Conservation (phyloP, 805 yeast genomes). For the Cyberlindnera japonica region DNA sequence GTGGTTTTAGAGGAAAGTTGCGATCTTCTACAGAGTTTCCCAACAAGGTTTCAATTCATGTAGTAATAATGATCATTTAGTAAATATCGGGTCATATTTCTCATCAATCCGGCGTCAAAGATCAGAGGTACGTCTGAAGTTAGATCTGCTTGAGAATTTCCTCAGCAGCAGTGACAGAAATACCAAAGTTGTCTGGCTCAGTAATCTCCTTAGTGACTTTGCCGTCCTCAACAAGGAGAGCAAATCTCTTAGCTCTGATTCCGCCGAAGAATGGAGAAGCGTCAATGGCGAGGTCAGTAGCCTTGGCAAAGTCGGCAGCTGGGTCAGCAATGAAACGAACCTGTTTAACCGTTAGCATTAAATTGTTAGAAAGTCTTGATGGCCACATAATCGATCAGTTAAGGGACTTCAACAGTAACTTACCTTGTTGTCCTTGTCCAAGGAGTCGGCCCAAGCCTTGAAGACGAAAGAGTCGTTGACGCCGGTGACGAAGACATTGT, state of each 20-base stretch:
- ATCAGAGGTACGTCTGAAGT: no score
- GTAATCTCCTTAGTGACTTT: constrained; percentile 60
- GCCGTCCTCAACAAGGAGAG: constrained; percentile 73
- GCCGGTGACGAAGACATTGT: constrained; percentile 62
- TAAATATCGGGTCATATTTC: no score
- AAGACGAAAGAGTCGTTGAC: constrained; percentile 88
- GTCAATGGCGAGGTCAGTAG: constrained; percentile 67
- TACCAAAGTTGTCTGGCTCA: constrained; percentile 79
- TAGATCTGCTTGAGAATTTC: constrained; percentile 27
- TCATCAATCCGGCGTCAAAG: no score
- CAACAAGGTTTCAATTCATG: no score
- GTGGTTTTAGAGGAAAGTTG: neutral
- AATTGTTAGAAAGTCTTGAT: no score
- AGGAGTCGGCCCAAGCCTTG: constrained; percentile 64
- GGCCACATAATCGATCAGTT: no score
- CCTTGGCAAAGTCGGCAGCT: constrained; percentile 63
- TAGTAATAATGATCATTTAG: no score
- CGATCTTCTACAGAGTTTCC: no score
- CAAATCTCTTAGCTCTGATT: constrained; percentile 70
- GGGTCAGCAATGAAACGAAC: constrained; percentile 75
- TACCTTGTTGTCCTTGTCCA: constrained; percentile 21
- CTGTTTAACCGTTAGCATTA: no score
- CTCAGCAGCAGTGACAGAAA: constrained; percentile 46
- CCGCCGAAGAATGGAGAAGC: constrained; percentile 77
- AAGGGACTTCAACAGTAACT: no score